Evolutionary conservation across 164 flowering plant genomes (phyloP), one percentile per base, ranked within the genome.

Genomic region (Vitis cinerea): DNA sequence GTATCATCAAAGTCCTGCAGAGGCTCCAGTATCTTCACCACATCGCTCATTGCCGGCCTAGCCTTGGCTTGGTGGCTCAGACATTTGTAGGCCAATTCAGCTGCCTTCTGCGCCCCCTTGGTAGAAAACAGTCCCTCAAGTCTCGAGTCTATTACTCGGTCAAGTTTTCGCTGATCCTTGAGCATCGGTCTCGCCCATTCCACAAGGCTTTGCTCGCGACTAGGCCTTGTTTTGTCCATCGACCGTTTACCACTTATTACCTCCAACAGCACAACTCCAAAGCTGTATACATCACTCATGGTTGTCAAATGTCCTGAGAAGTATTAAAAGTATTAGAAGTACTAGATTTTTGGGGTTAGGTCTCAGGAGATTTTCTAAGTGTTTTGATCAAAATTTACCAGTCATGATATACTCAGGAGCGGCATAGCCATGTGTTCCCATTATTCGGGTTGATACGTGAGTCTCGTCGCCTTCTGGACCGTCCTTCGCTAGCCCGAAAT

Each of bases 311-410:
- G 78, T 4, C 44, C 44, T 37, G 44, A 3, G 7, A 37, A 37
- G 7, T 4, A 37, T 37, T 37, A 3, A 37, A 37, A 37, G 44
- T 37, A 37, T 37, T 37, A 37, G 44, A 37, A 91, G 13, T 86
- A 71, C 51, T 97, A 81, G 97, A 92, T 92, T 10, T 86, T 90
- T 17, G 44, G 63, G 47, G 61, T 5, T 67, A 29, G 66, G 9
- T 13, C 58, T 55, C 27, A 53, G 9, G 16, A 59, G 14, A 52
- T 27, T 48, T 13, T 29, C 27, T 23, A 23, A 23, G 27, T n/a
- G 50, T 23, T 44, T 23, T 30, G 63, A 53, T 67, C 47, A 58
- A 31, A 37, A 55, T 55, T 72, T 67, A 78, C 81, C 81, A 12
- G 73, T 71, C 74, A 68, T 75, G 63, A 78, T 23, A 52, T 78